phyloP scores from a whole-genome alignment of 2,329 filamentous ascomycete genomes.

The Botrytis fabae region DNA sequence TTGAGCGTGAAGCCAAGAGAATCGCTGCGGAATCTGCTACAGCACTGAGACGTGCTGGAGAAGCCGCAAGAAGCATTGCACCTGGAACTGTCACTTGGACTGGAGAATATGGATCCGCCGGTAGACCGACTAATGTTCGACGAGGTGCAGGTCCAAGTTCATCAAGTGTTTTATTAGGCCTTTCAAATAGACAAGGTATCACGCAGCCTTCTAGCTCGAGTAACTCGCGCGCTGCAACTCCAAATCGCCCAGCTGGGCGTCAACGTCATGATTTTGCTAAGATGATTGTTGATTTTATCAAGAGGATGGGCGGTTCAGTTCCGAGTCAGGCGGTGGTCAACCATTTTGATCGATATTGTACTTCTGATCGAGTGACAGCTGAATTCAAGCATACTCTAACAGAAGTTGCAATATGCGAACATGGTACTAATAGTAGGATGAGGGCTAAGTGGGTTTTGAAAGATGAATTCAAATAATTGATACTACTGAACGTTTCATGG shows the following conservation, averaged over 20 bases:
- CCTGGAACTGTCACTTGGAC: slow-evolving; percentile 94
- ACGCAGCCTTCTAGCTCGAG: slow-evolving; percentile 44
- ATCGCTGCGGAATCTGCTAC: slow-evolving; percentile 77
- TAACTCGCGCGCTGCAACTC: slow-evolving; percentile 50
- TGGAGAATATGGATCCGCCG: slow-evolving; percentile 75
- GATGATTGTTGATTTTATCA: slow-evolving; percentile 78
- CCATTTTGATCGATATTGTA: slow-evolving; percentile 82
- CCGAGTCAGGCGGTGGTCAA: slow-evolving; percentile 85
- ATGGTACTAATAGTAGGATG: slow-evolving; percentile 40
- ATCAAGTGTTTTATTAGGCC: slow-evolving; percentile 54
- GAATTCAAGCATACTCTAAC: slow-evolving; percentile 83
- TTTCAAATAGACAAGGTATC: slow-evolving; percentile 55
- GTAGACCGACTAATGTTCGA: slow-evolving; percentile 58
- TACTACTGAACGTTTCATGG: background rate
- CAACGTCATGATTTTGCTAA: slow-evolving; percentile 63
- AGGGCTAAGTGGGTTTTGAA: slow-evolving; percentile 40
- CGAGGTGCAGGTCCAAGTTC: slow-evolving; percentile 54
- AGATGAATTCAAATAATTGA: slow-evolving; percentile 38
- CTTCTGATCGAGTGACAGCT: slow-evolving; percentile 64
- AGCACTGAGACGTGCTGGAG: slow-evolving; percentile 70
- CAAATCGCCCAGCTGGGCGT: slow-evolving; percentile 43
- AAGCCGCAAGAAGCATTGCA: slow-evolving; percentile 70
- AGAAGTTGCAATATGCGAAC: slow-evolving; percentile 68
- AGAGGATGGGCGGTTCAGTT: slow-evolving; percentile 72
- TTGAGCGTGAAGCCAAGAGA: slow-evolving; percentile 78